Evolutionary conservation across 2,329 filamentous ascomycete species (phyloP), one percentile per base, ranked within the genome.

Genomic region (Colletotrichum abscissum): DNA sequence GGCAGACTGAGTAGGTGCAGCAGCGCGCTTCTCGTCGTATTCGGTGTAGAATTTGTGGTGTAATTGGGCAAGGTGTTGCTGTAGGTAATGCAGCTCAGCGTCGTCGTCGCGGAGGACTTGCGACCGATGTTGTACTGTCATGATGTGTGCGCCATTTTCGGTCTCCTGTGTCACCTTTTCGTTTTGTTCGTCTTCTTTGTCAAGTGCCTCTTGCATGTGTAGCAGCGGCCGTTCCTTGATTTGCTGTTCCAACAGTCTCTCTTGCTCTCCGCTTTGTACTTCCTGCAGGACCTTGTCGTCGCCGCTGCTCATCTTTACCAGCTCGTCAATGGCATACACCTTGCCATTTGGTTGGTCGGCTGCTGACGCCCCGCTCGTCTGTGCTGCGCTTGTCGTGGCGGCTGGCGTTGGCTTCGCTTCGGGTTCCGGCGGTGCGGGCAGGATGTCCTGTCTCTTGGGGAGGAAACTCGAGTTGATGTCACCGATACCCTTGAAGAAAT

Each of bases 391-490:
- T 7, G 60, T 33, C 14, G 55, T 28, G 9, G 49, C 63, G 14
- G 26, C 46, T 5, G 60, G 49, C 11, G 52, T 58, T 16, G 73
- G 64, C 22, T 59, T 68, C 52, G 54, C 26, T 59, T 56, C 59
- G 42, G 67, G 35, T 12, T 55, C 62, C 33, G 62, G n/a, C 2
- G 64, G 55, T 16, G 67, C 67, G 0, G 85, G 82, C 7, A 89
- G 74, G 30, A 89, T 82, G 78, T 92, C 87, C 77, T 89, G 83
- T 72, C 89, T 91, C 82, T 97, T 97, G 0, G 97, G 97, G 65
- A 99, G 83, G 80, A 98, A 99, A 80, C 94, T 98, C 14, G 96
- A 97, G 85, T 99, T 99, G 86, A 99, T 99, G 82, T 99, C 97
- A 75, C 97, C 97, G 75, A 98, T 98, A 19, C 97, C 97, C 70